Evolutionary conservation across 169 alveolate genomes (phyloP).

Genomic region (Plasmodium falciparum): DNA sequence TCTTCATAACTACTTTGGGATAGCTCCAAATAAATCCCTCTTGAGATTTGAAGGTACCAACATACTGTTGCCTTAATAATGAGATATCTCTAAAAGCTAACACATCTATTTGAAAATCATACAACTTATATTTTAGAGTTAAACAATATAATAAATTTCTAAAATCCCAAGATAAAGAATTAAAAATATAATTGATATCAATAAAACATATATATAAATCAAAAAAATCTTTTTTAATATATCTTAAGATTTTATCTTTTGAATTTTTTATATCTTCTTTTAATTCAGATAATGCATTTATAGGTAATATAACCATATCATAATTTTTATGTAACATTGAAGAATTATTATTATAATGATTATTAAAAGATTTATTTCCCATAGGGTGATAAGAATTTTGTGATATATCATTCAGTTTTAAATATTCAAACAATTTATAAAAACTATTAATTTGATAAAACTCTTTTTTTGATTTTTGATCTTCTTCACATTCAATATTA

Average conservation of each 20-base stretch:
- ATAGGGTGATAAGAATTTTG: not conserved
- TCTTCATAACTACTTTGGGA: conserved; percentile 6
- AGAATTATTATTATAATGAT: not conserved
- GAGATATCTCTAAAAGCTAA: conserved; percentile 54
- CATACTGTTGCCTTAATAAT: not conserved
- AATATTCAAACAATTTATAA: conserved; percentile 12
- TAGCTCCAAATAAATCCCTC: conserved; percentile 20
- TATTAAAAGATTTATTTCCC: not conserved
- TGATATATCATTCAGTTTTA: not conserved
- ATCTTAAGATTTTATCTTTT: conserved; percentile 38
- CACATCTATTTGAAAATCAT: conserved; percentile 34
- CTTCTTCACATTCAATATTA: not conserved
- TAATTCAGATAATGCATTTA: conserved; percentile 50
- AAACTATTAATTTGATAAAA: conserved; percentile 18
- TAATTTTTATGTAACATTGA: conserved; percentile 2
- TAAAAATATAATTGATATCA: conserved; percentile 26
- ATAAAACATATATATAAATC: conserved; percentile 62
- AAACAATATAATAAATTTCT: conserved; percentile 63
- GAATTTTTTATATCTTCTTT: conserved; percentile 53
- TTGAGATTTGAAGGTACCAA: not conserved
- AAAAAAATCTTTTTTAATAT: conserved; percentile 28
- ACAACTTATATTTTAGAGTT: conserved; percentile 41
- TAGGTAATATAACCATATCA: conserved; percentile 26
- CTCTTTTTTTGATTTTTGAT: not conserved
- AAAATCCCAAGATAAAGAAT: conserved; percentile 49